Percentiles rank a stretch among this genome's conserved stretches.
Conservation (phyloP, 306 rosid species). For the Rosa chinensis region DNA sequence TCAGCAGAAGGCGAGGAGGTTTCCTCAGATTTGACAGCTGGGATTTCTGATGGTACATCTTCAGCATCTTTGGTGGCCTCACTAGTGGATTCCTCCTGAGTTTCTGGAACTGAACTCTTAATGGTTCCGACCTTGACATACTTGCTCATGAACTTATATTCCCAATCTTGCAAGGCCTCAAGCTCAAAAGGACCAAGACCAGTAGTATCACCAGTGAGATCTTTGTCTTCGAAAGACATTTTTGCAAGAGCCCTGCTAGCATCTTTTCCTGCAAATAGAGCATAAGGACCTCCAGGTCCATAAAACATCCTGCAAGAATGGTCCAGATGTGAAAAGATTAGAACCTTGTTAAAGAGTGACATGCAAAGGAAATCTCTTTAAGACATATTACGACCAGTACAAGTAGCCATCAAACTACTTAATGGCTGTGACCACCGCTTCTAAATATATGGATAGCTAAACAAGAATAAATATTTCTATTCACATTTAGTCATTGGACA, state of each 20-base stretch:
- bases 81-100: constrained; percentile 44
- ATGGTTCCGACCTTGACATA: constrained; percentile 85
- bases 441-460: not conserved
- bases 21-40: constrained; percentile 53
- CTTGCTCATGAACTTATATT: constrained; percentile 86
- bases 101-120: constrained; percentile 38
- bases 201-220: constrained; percentile 80
- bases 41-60: constrained; percentile 49
- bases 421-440: not conserved
- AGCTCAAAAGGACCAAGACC: constrained; percentile 82
- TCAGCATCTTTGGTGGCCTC: constrained; percentile 51
- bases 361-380: not conserved
- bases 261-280: constrained; percentile 94
- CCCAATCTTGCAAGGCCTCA: constrained; percentile 94
- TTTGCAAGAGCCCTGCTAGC: constrained; percentile 97
- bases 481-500: not conserved
- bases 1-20: constrained; percentile 37
- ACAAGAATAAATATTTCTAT: not conserved
- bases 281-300: constrained; percentile 98
- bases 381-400: not conserved
- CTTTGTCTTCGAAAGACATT: constrained; percentile 94
- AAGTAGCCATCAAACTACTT: not conserved
- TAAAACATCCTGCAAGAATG: constrained; percentile 72
- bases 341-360: not conserved
- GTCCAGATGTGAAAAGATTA: constrained; percentile 16